Percentiles rank a stretch among this genome's conserved stretches.
phyloP scores from a whole-genome alignment of 257 asterid species.

The Solanum etuberosum region DNA sequence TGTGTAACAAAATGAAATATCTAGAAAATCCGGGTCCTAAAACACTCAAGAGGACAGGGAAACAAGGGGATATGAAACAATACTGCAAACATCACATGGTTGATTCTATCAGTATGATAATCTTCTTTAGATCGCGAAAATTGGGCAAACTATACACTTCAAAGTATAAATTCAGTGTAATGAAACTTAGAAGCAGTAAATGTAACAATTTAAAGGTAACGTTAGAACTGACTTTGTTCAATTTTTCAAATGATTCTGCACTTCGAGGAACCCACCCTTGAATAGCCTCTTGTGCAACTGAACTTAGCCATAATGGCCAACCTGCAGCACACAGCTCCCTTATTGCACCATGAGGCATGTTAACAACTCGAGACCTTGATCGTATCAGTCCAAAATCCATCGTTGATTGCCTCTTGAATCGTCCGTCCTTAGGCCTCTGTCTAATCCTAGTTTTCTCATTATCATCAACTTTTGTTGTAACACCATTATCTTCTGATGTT shows the following conservation, averaged over 20 bases:
- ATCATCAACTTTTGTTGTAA: conserved; percentile 6
- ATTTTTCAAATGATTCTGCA: conserved; percentile 71
- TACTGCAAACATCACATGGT: neutral
- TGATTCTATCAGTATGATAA: neutral
- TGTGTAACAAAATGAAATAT: neutral
- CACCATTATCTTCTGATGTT: neutral
- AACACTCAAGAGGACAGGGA: neutral
- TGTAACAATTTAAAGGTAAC: neutral
- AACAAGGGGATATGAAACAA: neutral
- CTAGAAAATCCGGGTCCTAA: neutral
- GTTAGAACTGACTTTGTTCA: conserved; percentile 51
- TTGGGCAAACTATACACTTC: neutral
- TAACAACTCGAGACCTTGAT: conserved; percentile 17
- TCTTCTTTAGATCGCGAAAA: neutral
- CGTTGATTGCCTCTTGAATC: conserved; percentile 32
- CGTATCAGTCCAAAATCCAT: conserved; percentile 36
- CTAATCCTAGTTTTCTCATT: conserved; percentile 33
- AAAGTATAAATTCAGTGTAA: neutral
- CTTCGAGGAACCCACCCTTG: conserved; percentile 80
- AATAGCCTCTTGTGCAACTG: conserved; percentile 81
- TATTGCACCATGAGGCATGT: conserved; percentile 40
- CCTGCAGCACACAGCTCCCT: conserved; percentile 68
- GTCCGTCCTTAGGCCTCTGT: conserved; percentile 53
- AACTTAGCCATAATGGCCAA: conserved; percentile 91
- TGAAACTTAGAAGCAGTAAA: neutral